Conservation (phyloP, 2,329 filamentous ascomycete species). For the Pseudogymnoascus sp. region DNA sequence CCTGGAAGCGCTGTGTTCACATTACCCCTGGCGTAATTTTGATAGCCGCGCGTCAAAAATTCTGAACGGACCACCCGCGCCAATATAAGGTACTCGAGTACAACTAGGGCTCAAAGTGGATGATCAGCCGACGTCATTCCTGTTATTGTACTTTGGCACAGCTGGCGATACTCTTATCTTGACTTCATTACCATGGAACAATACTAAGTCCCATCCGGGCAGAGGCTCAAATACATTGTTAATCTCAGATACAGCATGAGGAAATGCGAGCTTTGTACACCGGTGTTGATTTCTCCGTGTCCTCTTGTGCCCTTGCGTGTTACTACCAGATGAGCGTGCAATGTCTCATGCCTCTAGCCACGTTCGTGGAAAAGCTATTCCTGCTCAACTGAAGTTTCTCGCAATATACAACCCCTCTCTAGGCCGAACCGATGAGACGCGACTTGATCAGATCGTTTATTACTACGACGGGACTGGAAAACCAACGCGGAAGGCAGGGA, state of each 20-base stretch:
- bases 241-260: neutral
- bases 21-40: neutral
- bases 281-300: neutral
- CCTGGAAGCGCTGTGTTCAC: neutral
- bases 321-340: conserved; percentile 15
- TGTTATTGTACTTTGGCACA: neutral
- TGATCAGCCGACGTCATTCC: conserved; percentile 3
- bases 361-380: conserved; percentile 30
- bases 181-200: neutral
- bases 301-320: neutral
- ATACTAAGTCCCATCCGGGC: neutral
- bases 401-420: conserved; percentile 91
- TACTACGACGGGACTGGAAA: conserved; percentile 42
- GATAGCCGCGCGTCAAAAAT: neutral
- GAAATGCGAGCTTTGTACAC: neutral
- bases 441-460: conserved; percentile 83
- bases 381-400: conserved; percentile 81
- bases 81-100: conserved; percentile 1
- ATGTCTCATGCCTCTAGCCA: conserved; percentile 21
- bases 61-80: neutral
- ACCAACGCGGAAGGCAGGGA: conserved; percentile 18
- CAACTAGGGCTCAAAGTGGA: neutral
- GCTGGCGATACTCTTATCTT: neutral
- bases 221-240: neutral
- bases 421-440: conserved; percentile 48